Evolutionary conservation across 1,284 basidiomycete species (phyloP).

Genomic region (Rhodotorula mucilaginosa): DNA sequence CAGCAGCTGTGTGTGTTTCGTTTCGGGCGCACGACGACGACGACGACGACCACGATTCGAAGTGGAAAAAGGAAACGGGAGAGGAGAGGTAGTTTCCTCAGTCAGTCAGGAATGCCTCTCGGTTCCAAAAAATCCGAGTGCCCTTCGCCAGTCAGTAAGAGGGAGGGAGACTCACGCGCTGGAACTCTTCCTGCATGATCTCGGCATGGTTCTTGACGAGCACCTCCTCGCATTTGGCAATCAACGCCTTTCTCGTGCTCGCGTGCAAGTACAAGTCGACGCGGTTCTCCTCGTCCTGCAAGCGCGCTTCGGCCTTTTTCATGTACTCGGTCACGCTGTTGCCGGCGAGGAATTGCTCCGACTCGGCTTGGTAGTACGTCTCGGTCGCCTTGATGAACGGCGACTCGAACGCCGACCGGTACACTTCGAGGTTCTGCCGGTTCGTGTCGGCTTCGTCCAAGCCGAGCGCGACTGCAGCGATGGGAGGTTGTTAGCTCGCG

Average conservation of each 20-base stretch:
- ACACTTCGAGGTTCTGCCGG: slow-evolving; percentile 90
- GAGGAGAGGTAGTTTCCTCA: too few species aligned
- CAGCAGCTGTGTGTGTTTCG: slow-evolving; percentile 57
- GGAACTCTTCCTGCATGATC: slow-evolving; percentile 93
- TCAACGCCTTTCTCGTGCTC: slow-evolving; percentile 78
- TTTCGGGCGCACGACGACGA: too few species aligned
- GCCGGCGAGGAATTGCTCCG: slow-evolving; percentile 80
- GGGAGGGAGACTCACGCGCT: slow-evolving; percentile 52
- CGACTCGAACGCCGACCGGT: slow-evolving; percentile 84
- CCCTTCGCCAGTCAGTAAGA: too few species aligned
- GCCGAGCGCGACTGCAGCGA: slow-evolving; percentile 73
- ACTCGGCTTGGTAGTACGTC: slow-evolving; percentile 87
- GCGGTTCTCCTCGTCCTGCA: slow-evolving; percentile 92
- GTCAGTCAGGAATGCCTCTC: too few species aligned
- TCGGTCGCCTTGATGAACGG: slow-evolving; percentile 88
- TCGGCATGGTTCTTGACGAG: slow-evolving; percentile 85
- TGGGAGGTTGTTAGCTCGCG: too few species aligned
- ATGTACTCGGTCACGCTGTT: slow-evolving; percentile 95
- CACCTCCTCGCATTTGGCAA: slow-evolving; percentile 86
- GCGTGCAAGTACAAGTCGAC: slow-evolving; percentile 90
- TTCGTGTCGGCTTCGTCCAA: slow-evolving; percentile 87
- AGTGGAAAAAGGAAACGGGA: too few species aligned
- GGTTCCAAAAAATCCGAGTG: too few species aligned
- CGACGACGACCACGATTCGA: too few species aligned
- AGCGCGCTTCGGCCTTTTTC: slow-evolving; percentile 88